Evolutionary conservation across 2,329 filamentous ascomycete genomes (phyloP), one percentile per base, ranked within the genome.

Genomic region (Monosporascus sp.): DNA sequence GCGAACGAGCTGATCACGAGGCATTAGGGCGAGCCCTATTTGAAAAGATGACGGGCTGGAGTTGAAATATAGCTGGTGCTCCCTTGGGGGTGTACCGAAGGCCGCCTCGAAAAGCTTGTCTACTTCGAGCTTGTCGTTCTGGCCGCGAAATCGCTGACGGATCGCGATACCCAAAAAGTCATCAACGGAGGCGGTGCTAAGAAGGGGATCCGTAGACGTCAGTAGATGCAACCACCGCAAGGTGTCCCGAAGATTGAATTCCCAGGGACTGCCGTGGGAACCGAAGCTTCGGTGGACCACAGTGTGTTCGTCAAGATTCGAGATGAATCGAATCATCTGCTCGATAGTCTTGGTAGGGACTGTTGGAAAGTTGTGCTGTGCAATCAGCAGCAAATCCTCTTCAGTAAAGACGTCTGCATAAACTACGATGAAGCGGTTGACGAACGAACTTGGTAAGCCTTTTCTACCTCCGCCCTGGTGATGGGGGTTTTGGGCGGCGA

Each of bases 401-500:
- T 87, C 78, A 17, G 81, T 87, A 67, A 99, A 94, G 5, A 91
- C 82, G 65, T 99, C 94, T 53, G 94, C 91, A 71, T 97, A 97
- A 0, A 99, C 95, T 18, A 99, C 93, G 38, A 95, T 94, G 68
- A 99, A 99, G 46, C 95, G 88, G 68, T 99, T 97, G 57, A 99
- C 94, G 64, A 99, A 99, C 1, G 94, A 97, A 53, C 88, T 89
- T 1, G 94, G 94, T 37, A 99, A 75, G 39, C 94, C 94, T 71
- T 99, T 99, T 61, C 94, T 84, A 9, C 94, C 94, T 57, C 94
- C 93, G 53, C 94, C 94, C 71, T 99, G 94, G 63, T 97, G 90
- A 70, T 99, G 94, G 8, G 94, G 94, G 66, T 99, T 99, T 68
- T 99, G 94, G 0, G 94, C 92, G 15, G 95, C 94, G 65, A 99